Evolutionary conservation across 1,284 basidiomycete genomes (phyloP).

Genomic region (Ustilago curta): DNA sequence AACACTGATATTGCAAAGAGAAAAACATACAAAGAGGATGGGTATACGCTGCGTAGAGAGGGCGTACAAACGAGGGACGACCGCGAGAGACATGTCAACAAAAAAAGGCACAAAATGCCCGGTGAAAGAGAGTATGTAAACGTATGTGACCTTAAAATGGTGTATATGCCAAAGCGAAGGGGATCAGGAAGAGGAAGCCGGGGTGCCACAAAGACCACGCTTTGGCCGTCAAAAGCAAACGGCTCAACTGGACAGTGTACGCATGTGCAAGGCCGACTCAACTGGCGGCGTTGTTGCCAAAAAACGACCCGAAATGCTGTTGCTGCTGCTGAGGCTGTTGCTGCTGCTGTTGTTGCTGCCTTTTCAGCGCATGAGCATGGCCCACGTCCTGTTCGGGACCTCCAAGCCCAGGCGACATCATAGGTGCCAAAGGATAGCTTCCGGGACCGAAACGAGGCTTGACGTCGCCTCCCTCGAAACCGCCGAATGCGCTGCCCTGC

Average conservation of each 20-base stretch:
- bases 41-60: conserved; percentile 3
- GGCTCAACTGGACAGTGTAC: not conserved
- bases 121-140: not conserved
- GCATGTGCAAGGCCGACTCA: not conserved
- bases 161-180: conserved; percentile 4
- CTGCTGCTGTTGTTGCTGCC: conserved; percentile 17
- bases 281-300: conserved; percentile 17
- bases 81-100: not conserved
- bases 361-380: conserved; percentile 3
- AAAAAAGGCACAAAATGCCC: not conserved
- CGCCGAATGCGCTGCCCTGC: conserved; percentile 5
- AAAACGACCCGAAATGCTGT: conserved; percentile 24
- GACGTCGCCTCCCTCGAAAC: conserved; percentile 10
- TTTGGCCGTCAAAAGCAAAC: not conserved
- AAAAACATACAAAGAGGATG: not conserved
- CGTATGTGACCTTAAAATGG: not conserved
- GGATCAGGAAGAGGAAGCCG: not conserved
- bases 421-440: conserved; percentile 15
- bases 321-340: conserved; percentile 12
- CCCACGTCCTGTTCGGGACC: conserved; percentile 13
- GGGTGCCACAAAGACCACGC: not conserved
- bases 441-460: conserved; percentile 27
- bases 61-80: conserved; percentile 3
- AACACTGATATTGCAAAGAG: not conserved
- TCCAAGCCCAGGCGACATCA: conserved; percentile 25